Evolutionary conservation across 208 protist species (phyloP), one percentile per base, ranked within the genome.

Genomic region (Leishmania guyanensis): DNA sequence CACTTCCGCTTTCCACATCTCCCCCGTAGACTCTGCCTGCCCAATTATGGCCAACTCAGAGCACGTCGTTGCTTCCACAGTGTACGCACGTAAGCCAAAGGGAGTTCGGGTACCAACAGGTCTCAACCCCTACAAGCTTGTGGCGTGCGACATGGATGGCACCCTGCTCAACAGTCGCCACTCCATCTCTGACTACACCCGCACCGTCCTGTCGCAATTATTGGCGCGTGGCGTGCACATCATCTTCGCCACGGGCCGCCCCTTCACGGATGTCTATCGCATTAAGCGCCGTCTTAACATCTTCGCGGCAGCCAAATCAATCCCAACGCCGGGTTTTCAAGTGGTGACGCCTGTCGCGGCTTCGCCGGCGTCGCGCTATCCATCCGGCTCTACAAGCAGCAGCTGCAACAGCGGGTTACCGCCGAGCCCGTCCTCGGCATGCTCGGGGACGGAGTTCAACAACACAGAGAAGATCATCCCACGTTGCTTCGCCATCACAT

Each of bases 241-340:
- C 22, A 88, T 97, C 82, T 92, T 97, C 73, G 93, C 91, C 17
- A 95, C 93, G 6, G 93, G 91, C 0, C 91, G 92, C 26, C 90
- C 88, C 26, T 92, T 91, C 82, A 89, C 86, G 17, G 88, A 90
- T 68, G 90, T 97, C 65, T 78, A 89, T 33, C 85, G 84, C 46
- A 90, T 94, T 33, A 92, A 91, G 75, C 84, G 86, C 2, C 68
- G 82, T 5, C 86, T 94, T 16, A 90, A 92, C 75, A 89, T 94
- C 56, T 94, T 94, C 53, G 89, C 85, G 22, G 80, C 78, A 0
- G 68, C 79, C 2, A 82, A 81, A 5, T 10, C 56, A 26, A 93
- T 93, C 65, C 75, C 90, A 8, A 91, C 88, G 6, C 81, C 82
- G 0, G 89, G 89, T 39, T 62, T 92, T 43, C 87, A 91, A 64